Conservation (phyloP, 176 grass and related monocot species). For the Carex cristatella region DNA sequence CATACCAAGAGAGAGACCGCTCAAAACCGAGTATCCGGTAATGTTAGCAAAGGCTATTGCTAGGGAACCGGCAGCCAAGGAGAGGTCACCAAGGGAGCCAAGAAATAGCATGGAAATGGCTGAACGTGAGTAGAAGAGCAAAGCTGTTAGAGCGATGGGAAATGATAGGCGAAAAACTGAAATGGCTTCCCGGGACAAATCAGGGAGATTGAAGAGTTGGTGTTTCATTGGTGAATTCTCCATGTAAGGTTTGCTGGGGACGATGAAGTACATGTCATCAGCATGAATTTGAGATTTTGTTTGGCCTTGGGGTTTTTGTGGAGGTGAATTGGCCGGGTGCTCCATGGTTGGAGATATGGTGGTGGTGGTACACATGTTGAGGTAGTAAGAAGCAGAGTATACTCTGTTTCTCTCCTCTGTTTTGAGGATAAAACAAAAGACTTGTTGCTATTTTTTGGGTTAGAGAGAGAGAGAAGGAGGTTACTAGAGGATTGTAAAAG, state of each 20-base stretch:
- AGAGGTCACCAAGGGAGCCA: conserved; percentile 78
- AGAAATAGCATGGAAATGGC: conserved; percentile 85
- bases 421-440: not conserved
- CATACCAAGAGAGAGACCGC: conserved; percentile 86
- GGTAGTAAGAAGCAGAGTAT: not conserved
- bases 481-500: conserved; percentile 1
- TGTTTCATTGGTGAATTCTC: not conserved
- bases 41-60: conserved; percentile 93
- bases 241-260: conserved; percentile 12
- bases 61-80: conserved; percentile 76
- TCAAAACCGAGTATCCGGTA: conserved; percentile 87
- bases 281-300: not conserved
- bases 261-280: conserved; percentile 30
- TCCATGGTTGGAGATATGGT: conserved; percentile 14
- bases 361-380: conserved; percentile 48
- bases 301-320: conserved; percentile 17
- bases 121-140: conserved; percentile 80
- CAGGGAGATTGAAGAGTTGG: not conserved
- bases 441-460: not conserved
- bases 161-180: conserved; percentile 63
- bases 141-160: conserved; percentile 70
- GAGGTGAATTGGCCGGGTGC: not conserved
- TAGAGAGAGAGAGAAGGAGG: not conserved
- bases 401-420: not conserved
- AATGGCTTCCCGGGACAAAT: conserved; percentile 40